A percentile compares a stretch with the other conserved stretches of the same genome.
Evolutionary conservation across 257 asterid species (phyloP).

Genomic region (Sherardia arvensis): DNA sequence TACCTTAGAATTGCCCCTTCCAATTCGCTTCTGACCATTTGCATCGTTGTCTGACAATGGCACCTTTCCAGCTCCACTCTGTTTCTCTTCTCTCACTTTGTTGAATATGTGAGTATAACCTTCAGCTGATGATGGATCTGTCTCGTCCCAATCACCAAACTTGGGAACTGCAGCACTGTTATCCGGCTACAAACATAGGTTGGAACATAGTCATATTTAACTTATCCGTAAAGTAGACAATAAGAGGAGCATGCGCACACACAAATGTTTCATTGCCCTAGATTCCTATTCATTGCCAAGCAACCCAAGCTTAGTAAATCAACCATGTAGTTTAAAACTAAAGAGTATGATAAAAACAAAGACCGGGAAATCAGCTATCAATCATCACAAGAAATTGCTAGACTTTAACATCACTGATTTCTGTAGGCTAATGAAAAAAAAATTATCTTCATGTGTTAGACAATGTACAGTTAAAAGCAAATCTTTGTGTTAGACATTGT

Average conservation of each 20-base stretch:
- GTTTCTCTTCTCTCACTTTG: conserved; percentile 55
- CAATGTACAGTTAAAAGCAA: not conserved
- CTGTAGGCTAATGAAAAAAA: not conserved
- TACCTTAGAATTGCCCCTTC: conserved; percentile 49
- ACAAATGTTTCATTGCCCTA: not conserved
- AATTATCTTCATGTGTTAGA: not conserved
- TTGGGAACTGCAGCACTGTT: conserved; percentile 65
- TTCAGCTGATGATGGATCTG: conserved; percentile 73
- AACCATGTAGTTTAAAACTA: not conserved
- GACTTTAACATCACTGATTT: not conserved
- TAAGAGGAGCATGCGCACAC: not conserved
- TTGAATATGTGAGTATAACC: conserved; percentile 58
- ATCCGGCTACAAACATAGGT: conserved; percentile 49
- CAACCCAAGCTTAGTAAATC: not conserved
- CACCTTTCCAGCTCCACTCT: conserved; percentile 59
- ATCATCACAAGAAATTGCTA: not conserved
- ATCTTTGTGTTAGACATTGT: not conserved
- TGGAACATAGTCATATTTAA: not conserved
- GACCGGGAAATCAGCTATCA: not conserved
- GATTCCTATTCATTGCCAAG: not conserved
- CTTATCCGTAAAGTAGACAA: not conserved
- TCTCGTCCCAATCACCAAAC: conserved; percentile 88
- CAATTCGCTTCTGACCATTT: conserved; percentile 41
- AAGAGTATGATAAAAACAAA: not conserved
- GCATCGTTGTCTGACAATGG: conserved; percentile 50